Percentiles rank a stretch among this genome's conserved stretches.
phyloP scores from a whole-genome alignment of 495 filamentous ascomycete species.

The Trichoderma parareesei region DNA sequence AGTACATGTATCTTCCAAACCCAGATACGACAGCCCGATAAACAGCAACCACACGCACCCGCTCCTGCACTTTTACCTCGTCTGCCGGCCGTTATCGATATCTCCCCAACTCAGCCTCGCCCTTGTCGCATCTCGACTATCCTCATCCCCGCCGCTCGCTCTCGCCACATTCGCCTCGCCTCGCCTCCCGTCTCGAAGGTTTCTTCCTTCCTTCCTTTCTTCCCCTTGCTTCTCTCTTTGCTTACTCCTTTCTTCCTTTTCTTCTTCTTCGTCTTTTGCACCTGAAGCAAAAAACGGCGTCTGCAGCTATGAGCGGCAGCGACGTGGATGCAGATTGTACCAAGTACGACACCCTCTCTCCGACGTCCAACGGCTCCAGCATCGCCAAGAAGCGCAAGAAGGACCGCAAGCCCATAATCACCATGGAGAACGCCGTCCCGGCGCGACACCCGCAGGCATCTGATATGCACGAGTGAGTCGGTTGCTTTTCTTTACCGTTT shows the following conservation, averaged over 20 bases:
- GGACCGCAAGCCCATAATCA: slow-evolving; percentile 69
- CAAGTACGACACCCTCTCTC: background rate
- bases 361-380: background rate
- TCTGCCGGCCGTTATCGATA: no score
- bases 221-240: no score
- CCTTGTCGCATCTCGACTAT: background rate
- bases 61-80: no score
- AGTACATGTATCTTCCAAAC: no score
- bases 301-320: background rate
- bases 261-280: background rate
- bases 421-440: slow-evolving; percentile 40
- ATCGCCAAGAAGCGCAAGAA: slow-evolving; percentile 56
- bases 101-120: no score
- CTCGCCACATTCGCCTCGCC: no score
- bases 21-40: no score
- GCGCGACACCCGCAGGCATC: background rate
- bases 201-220: no score
- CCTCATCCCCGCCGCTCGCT: background rate
- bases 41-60: no score
- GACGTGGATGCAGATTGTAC: background rate
- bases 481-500: background rate
- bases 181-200: no score
- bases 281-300: background rate
- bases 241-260: no score
- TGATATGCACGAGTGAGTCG: background rate